Evolutionary conservation across 495 filamentous ascomycete species (phyloP).

Genomic region (Rhizodiscina lignyota): DNA sequence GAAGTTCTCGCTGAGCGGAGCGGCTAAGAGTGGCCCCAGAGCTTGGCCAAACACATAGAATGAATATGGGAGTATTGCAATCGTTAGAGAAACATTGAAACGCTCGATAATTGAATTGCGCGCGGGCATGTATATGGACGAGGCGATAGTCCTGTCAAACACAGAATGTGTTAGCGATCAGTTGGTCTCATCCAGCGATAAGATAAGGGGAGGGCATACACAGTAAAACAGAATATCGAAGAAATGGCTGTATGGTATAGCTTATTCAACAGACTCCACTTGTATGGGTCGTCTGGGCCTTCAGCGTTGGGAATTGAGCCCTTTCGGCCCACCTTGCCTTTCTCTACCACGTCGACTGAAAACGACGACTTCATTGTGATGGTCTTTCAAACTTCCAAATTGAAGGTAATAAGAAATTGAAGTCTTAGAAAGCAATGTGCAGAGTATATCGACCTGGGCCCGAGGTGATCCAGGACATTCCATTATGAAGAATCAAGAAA

Average conservation of each 20-base stretch:
- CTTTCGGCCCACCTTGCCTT: too few species aligned
- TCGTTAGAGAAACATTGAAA: conserved; percentile 17
- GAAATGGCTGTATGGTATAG: conserved; percentile 15
- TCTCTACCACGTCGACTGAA: too few species aligned
- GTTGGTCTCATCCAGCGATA: background rate
- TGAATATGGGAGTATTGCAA: conserved; percentile 15
- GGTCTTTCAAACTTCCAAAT: too few species aligned
- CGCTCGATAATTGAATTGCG: conserved; percentile 9
- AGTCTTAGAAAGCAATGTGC: too few species aligned
- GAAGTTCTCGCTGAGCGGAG: conserved; percentile 19
- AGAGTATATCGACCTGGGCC: too few species aligned
- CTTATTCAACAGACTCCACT: conserved; percentile 19
- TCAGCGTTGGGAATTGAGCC: too few species aligned
- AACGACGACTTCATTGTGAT: too few species aligned
- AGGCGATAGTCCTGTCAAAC: conserved; percentile 15
- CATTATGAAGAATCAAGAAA: too few species aligned
- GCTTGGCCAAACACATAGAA: conserved; percentile 19
- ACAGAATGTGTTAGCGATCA: background rate
- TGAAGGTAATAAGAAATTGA: too few species aligned
- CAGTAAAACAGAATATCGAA: conserved; percentile 13
- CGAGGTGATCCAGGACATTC: too few species aligned
- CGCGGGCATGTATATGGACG: conserved; percentile 19
- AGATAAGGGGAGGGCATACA: conserved; percentile 11
- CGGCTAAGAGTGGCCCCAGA: conserved; percentile 18
- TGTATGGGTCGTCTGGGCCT: conserved; percentile 23